phyloP scores from a whole-genome alignment of 208 protist species.

The Leptomonas pyrrhocoris region DNA sequence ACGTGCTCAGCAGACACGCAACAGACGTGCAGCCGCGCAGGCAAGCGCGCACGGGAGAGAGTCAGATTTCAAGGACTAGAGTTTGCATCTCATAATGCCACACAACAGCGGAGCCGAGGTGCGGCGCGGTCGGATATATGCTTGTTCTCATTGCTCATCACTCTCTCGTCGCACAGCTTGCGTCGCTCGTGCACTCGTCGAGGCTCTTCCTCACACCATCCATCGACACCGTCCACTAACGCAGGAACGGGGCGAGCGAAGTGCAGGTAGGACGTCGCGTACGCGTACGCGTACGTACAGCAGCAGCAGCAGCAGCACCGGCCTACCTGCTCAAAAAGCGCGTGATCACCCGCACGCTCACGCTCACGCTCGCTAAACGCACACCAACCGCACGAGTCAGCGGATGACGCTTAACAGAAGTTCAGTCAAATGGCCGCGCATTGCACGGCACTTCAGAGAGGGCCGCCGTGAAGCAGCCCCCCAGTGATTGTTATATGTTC shows the following conservation, averaged over 20 bases:
- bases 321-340: too few relatives aligned
- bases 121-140: slow-evolving; percentile 50
- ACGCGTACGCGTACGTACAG: slow-evolving; percentile 3
- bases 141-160: slow-evolving; percentile 69
- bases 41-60: not conserved
- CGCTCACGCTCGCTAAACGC: not conserved
- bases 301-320: not conserved
- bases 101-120: slow-evolving; percentile 14
- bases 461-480: slow-evolving; percentile 24
- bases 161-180: not conserved
- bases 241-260: slow-evolving; percentile 53
- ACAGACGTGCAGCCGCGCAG: not conserved
- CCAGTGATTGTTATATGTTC: slow-evolving; percentile 37
- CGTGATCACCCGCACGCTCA: not conserved
- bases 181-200: slow-evolving; percentile 2
- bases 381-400: slow-evolving; percentile 26
- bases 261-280: slow-evolving; percentile 20
- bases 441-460: slow-evolving; percentile 27
- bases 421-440: slow-evolving; percentile 30
- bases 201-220: slow-evolving; percentile 36
- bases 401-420: slow-evolving; percentile 49
- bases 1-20: not conserved
- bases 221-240: slow-evolving; percentile 35
- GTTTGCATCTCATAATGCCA: slow-evolving; percentile 38
- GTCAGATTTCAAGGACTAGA: slow-evolving; percentile 69